A percentile compares a stretch with the other conserved stretches of the same genome.
Conservation (phyloP, 176 grass and related monocot genomes). For the Avena atlantica region DNA sequence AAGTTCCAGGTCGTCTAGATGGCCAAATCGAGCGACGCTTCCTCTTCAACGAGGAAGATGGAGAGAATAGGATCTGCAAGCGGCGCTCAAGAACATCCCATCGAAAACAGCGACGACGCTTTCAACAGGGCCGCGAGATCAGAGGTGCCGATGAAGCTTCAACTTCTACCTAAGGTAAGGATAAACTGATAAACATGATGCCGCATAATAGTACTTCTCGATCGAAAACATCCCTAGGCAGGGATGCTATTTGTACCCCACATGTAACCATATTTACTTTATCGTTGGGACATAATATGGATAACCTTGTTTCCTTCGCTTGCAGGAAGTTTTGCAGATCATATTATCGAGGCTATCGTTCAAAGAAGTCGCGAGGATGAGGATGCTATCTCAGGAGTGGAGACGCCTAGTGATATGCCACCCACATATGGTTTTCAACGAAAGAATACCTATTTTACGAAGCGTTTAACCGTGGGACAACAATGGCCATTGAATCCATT, state of each 20-base stretch:
- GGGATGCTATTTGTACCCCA: neutral
- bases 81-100: neutral
- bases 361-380: neutral
- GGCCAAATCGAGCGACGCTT: neutral
- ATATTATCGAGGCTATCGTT: neutral
- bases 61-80: neutral
- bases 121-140: neutral
- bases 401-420: neutral
- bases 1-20: neutral
- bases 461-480: too few species aligned
- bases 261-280: too few species aligned
- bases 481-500: too few species aligned
- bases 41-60: too few species aligned
- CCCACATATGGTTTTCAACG: neutral
- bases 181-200: neutral
- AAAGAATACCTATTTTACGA: neutral
- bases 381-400: neutral
- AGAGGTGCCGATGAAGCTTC: neutral
- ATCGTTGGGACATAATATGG: too few species aligned
- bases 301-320: too few species aligned
- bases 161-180: neutral
- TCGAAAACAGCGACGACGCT: neutral
- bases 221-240: neutral
- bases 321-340: neutral
- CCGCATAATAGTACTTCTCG: neutral